Base-by-base conservation (phyloP, 2,329 filamentous ascomycete genomes). In the Nemania sp. region DNA sequence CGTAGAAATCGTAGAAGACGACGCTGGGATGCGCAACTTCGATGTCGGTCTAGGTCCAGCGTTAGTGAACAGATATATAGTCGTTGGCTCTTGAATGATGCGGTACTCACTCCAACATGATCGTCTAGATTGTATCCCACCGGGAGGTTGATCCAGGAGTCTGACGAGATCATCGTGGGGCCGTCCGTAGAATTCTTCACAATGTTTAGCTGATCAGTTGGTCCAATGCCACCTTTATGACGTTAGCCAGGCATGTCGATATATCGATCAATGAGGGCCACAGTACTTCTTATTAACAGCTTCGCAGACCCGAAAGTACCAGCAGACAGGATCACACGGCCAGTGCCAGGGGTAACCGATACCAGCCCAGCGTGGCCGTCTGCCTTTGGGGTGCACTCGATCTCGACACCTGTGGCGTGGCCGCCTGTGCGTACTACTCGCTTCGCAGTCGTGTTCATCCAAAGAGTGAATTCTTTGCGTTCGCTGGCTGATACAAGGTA, bases 231-330 rank as follows among this genome's bases (percentile, higher is more conserved):
- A 70, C 66, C 66, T 68, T n/a, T n/a, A n/a, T n/a, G n/a, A 34
- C 22, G 7, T 2, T 2, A n/a, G 34, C 64, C 44, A 66, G 49
- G 14, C 9, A 19, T 26, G 5, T 31, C 22, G 6, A 11, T 15
- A n/a, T n/a, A n/a, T n/a, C 23, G 9, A 12, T 6, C 3, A 9
- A 15, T 3, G 17, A 42, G 17, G 22, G 24, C 9, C 4, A 14
- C 57, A 65, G 57, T 62, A 68, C 82, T 86, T 61, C 86, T 79
- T 69, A 89, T 77, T 5, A 90, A 78, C 43, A 91, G 75, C 70
- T 88, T 88, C 17, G 86, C 77, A 2, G 85, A 86, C 17, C 85
- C 86, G 56, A 91, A 88, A 2, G 86, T 76, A 43, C 88, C 88
- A 1, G 86, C 82, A 6, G 87, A 81, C 23, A 90, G 75, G 57